Evolutionary conservation across 345 rosid genomes (phyloP).

Genomic region (Arabidopsis arenosa): DNA sequence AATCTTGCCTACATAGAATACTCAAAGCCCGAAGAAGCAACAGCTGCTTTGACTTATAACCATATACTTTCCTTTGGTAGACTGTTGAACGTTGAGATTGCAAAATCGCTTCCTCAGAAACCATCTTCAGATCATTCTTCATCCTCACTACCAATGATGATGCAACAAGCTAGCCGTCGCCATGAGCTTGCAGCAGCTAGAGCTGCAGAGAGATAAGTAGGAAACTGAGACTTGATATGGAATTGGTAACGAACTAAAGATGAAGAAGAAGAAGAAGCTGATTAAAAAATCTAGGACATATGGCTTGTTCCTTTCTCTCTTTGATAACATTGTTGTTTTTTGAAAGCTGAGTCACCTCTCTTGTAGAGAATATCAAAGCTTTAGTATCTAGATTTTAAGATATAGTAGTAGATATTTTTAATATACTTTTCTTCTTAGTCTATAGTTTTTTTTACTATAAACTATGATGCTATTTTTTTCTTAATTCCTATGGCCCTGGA

Average conservation of each 20-base stretch:
- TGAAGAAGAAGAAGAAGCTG: constrained; percentile 52
- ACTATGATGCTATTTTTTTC: too few species aligned
- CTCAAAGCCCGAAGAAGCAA: constrained; percentile 86
- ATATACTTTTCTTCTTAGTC: too few species aligned
- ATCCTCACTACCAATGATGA: constrained; percentile 92
- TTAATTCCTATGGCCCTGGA: too few species aligned
- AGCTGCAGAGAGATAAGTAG: constrained; percentile 91
- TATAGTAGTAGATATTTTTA: too few species aligned
- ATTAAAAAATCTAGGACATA: too few species aligned
- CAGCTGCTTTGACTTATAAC: constrained; percentile 87
- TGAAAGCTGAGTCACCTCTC: too few species aligned
- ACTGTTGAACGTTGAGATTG: constrained; percentile 95
- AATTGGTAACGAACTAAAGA: constrained; percentile 44
- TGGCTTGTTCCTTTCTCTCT: too few species aligned
- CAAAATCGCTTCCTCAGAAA: constrained; percentile 88
- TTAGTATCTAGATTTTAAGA: too few species aligned
- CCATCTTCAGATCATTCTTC: constrained; percentile 59
- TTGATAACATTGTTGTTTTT: too few species aligned
- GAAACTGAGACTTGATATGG: constrained; percentile 86
- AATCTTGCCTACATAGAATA: constrained; percentile 91
- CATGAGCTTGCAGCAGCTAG: constrained; percentile 93
- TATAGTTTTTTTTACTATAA: too few species aligned
- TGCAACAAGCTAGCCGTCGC: constrained; percentile 99
- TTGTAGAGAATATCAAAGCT: too few species aligned
- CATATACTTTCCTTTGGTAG: constrained; percentile 71